Evolutionary conservation across 2,329 filamentous ascomycete genomes (phyloP), one percentile per base, ranked within the genome.

Genomic region (Lachnellula arida): DNA sequence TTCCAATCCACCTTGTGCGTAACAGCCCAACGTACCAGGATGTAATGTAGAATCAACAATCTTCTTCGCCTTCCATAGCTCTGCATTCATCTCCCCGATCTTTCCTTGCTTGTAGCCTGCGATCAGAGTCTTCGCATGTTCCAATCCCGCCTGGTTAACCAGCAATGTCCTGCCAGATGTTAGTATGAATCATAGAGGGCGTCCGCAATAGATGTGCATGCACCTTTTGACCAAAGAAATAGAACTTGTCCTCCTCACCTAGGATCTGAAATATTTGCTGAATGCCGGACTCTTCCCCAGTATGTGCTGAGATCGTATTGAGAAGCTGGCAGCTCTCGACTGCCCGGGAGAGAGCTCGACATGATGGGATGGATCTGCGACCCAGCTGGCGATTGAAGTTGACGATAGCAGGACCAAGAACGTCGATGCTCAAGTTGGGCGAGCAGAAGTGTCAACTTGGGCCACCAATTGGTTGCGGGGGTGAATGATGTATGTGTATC

Each of bases 11-110:
- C 48, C 25, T 11, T 46, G 25, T 44, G 39, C 46, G 42, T 37
- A 54, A 17, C 23, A 32, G 22, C 14, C 5, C 8, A 46, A 59
- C 79, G 63, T 84, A 95, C 91, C 91, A 63, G 94, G 94, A 72
- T 99, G 94, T 62, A 99, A 76, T 14, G 94, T 99, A 59, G 94
- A 93, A 74, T 99, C 94, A 55, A 97, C 89, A 63, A 96, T 85
- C 80, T 97, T 97, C 82, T 99, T 99, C 46, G 94, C 94, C 60
- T 82, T 78, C 94, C 94, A 99, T 66, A 99, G 76, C 67, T 96
- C 89, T 1, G 90, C 87, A 17, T 87, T 96, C 91, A 97, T 96
- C 53, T 83, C 76, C 65, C 80, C 75, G 58, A 89, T 77, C 73
- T 89, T 84, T 63, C 91, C 92, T 68, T 86, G 85, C 79, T 97